phyloP scores from a whole-genome alignment of 176 grass and related monocot genomes.

The Panicum miliaceum region DNA sequence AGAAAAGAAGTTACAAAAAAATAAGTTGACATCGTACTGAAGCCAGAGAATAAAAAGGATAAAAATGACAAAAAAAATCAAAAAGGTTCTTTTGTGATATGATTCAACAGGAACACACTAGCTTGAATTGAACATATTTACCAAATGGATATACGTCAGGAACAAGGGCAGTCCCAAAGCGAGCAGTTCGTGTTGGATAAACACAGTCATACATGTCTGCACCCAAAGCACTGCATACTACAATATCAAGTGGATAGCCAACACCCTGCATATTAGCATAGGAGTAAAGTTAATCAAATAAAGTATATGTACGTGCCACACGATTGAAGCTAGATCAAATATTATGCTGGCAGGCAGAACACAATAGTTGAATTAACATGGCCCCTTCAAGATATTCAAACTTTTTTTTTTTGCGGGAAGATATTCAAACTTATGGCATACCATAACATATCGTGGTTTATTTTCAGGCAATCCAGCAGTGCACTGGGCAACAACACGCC shows the following conservation, averaged over 20 bases:
- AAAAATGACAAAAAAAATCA: neutral
- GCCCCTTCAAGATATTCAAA: neutral
- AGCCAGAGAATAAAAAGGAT: neutral
- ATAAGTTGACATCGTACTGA: neutral
- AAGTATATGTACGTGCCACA: neutral
- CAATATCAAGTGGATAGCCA: slow-evolving; percentile 99
- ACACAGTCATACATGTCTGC: slow-evolving; percentile 99
- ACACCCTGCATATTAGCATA: slow-evolving; percentile 74
- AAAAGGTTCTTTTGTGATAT: neutral
- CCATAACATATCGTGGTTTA: slow-evolving; percentile 98
- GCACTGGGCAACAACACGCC: slow-evolving; percentile 94
- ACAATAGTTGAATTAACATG: slow-evolving; percentile 7
- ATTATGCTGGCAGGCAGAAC: neutral
- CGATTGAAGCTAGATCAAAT: slow-evolving; percentile 19
- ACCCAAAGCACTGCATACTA: slow-evolving; percentile 96
- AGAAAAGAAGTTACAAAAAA: slow-evolving; percentile 20
- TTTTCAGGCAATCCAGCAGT: slow-evolving; percentile 91
- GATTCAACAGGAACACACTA: neutral
- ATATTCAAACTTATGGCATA: slow-evolving; percentile 39
- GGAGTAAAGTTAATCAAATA: slow-evolving; percentile 39
- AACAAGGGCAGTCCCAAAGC: slow-evolving; percentile 90
- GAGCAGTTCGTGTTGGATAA: slow-evolving; percentile 92
- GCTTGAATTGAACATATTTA: neutral
- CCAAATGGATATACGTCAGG: slow-evolving; percentile 70
- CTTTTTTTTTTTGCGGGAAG: neutral